These are phyloP conservation scores for Fraxinus nigra DNA, from an alignment of 305 asterid genomes.

Conservation along the genomic window DNA sequence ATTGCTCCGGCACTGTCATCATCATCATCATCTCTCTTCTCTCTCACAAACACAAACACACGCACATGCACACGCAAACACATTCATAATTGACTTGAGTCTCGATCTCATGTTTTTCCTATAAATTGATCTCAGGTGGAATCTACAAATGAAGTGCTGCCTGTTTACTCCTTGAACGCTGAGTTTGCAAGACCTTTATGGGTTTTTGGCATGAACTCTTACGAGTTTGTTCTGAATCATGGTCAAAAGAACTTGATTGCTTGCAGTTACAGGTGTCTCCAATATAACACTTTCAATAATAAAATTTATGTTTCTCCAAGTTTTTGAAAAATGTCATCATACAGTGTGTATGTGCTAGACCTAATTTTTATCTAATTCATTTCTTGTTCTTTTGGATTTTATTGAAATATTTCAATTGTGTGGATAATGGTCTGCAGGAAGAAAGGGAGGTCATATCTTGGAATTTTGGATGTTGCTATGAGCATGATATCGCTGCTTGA, in stretches of 20 bases:
- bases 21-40: no score
- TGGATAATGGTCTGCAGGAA: slow-evolving; percentile 51
- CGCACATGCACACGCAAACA: not conserved
- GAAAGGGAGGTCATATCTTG: slow-evolving; percentile 84
- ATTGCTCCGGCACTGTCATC: not conserved
- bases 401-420: slow-evolving; percentile 16
- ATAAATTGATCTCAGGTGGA: slow-evolving; percentile 53
- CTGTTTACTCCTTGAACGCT: slow-evolving; percentile 68
- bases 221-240: slow-evolving; percentile 58
- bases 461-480: slow-evolving; percentile 60
- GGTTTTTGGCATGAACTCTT: slow-evolving; percentile 85
- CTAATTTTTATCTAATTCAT: slow-evolving; percentile 10
- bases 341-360: slow-evolving; percentile 7
- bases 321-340: not conserved
- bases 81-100: not conserved
- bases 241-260: slow-evolving; percentile 56
- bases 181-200: slow-evolving; percentile 91
- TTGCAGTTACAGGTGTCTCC: slow-evolving; percentile 78
- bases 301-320: not conserved
- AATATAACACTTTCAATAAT: slow-evolving; percentile 8
- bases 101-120: slow-evolving; percentile 24
- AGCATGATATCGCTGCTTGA: slow-evolving; percentile 56
- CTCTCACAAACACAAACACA: not conserved
- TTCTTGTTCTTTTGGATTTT: slow-evolving; percentile 8
- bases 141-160: slow-evolving; percentile 67